phyloP scores from a whole-genome alignment of 306 rosid species.

The Cicer judaicum region DNA sequence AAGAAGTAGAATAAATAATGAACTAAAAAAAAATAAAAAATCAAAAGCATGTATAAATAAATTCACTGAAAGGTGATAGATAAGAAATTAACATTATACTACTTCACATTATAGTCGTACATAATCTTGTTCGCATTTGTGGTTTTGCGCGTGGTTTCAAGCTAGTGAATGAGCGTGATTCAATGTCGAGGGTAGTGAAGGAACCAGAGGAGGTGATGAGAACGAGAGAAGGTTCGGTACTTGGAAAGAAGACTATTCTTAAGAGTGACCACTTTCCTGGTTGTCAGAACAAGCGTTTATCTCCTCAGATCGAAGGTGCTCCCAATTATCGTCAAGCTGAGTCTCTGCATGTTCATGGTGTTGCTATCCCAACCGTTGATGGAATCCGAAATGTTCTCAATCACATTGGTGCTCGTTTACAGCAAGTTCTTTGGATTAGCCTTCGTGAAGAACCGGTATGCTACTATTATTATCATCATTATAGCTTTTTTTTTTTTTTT shows the following conservation, averaged over 20 bases:
- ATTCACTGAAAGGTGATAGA: neutral
- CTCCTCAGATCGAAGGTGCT: constrained; percentile 94
- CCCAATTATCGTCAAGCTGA: constrained; percentile 95
- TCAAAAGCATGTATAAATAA: constrained; percentile 11
- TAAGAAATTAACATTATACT: neutral
- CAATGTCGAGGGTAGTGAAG: constrained; percentile 58
- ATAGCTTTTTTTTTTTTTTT: neutral
- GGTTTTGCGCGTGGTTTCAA: constrained; percentile 6
- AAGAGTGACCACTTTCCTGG: constrained; percentile 98
- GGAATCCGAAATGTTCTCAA: constrained; percentile 86
- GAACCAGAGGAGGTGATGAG: constrained; percentile 85
- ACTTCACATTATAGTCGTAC: neutral
- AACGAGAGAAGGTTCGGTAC: constrained; percentile 77
- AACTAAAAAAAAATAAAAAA: neutral
- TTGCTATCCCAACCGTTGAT: constrained; percentile 78
- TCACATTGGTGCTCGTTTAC: constrained; percentile 68
- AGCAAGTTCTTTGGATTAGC: constrained; percentile 79
- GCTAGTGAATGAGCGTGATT: neutral
- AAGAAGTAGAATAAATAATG: neutral
- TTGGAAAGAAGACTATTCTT: constrained; percentile 91
- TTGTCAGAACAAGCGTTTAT: constrained; percentile 88
- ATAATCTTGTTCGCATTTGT: neutral
- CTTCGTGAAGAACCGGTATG: constrained; percentile 93
- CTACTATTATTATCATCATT: neutral
- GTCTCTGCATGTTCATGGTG: constrained; percentile 84